Evolutionary conservation across 257 asterid genomes (phyloP).

Genomic region (Solanum chmielewskii): DNA sequence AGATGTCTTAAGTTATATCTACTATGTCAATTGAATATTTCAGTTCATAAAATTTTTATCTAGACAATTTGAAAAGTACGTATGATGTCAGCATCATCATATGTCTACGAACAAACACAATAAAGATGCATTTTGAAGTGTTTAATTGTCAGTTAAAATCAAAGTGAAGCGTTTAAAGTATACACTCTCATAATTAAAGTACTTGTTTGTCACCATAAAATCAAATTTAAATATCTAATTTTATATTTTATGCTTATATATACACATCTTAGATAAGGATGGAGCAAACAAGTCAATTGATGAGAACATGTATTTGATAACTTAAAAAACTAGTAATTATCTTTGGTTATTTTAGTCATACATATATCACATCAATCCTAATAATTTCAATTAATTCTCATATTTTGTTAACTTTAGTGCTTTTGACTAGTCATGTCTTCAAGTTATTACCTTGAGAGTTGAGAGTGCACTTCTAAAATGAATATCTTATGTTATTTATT

Average conservation of each 20-base stretch:
- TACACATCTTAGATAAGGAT: neutral
- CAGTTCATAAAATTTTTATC: too few relatives aligned
- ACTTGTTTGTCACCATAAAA: too few relatives aligned
- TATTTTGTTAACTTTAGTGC: neutral
- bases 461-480: neutral
- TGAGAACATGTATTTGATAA: neutral
- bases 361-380: neutral
- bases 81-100: fast-evolving
- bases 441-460: neutral
- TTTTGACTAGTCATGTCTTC: neutral
- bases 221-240: too few relatives aligned
- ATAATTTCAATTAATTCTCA: neutral
- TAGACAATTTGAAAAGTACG: too few relatives aligned
- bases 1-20: too few relatives aligned
- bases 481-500: too few relatives aligned
- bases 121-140: fast-evolving
- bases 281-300: neutral
- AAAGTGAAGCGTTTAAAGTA: fast-evolving
- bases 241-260: too few relatives aligned
- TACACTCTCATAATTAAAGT: too few relatives aligned
- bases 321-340: neutral
- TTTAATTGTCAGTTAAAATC: too few relatives aligned
- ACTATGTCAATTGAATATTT: neutral
- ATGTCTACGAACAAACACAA: too few relatives aligned
- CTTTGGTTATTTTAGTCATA: neutral